These are phyloP conservation scores for Rhodotorula babjevae DNA, from an alignment of 768 basidiomycete species.

Conservation along the genomic window DNA sequence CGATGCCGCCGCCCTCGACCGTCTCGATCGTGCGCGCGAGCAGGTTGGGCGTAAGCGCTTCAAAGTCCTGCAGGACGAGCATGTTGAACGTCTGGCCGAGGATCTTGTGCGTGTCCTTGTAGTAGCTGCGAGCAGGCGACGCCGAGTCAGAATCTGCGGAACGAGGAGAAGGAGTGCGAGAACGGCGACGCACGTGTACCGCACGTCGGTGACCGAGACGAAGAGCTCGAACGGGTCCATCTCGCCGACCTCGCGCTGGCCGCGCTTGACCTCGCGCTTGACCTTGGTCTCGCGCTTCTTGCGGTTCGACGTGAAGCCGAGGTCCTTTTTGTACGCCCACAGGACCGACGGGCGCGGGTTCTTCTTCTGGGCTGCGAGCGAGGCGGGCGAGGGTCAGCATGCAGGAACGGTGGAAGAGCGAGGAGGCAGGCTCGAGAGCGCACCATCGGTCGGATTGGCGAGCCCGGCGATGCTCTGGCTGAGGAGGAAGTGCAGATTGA, in stretches of 20 bases:
- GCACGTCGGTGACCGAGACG: conserved; percentile 95
- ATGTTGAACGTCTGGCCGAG: conserved; percentile 97
- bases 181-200: conserved; percentile 72
- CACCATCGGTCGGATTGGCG: conserved; percentile 37
- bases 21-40: conserved; percentile 96
- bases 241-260: conserved; percentile 87
- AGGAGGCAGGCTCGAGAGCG: not conserved
- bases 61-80: conserved; percentile 94
- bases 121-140: conserved; percentile 59
- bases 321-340: conserved; percentile 99
- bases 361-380: conserved; percentile 36
- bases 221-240: conserved; percentile 98
- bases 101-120: conserved; percentile 94
- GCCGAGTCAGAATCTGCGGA: not conserved
- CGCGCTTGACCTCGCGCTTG: conserved; percentile 90
- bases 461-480: conserved; percentile 61
- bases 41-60: conserved; percentile 94
- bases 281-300: conserved; percentile 97
- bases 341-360: conserved; percentile 60
- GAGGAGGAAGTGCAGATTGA: conserved; percentile 90
- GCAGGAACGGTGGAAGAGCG: no score
- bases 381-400: not conserved
- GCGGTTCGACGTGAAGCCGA: conserved; percentile 93
- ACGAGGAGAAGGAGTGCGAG: not conserved
- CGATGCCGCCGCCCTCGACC: conserved; percentile 78